Base-by-base conservation (phyloP, 805 yeast genomes). In the Torulaspora delbrueckii region DNA sequence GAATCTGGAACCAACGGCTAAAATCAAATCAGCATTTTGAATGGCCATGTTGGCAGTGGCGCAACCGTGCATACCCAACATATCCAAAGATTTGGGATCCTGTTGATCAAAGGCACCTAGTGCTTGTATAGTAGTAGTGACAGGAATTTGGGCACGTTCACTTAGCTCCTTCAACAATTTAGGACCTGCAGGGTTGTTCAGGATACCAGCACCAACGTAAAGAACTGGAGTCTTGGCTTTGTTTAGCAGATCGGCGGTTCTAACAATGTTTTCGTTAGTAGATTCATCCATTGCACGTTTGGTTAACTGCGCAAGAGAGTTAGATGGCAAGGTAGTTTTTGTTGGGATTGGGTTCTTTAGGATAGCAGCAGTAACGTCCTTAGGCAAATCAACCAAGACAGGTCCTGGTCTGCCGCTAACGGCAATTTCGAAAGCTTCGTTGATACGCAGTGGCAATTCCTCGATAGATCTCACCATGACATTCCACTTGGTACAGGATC, bases 401-500 rank as follows among this genome's bases (percentile, higher is more conserved):
- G 99, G 99, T 51, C 99, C 99, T 42, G 99, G 99, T 68, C 99
- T 82, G 39, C 99, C 99, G 47, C 86, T 71, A 35, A 86, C 84
- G 50, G 98, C 98, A 54, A 93, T 93, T 72, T 91, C 97, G 60
- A 93, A 93, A 23, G 98, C 98, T 72, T 93, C 99, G 67, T 93
- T 91, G 64, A 93, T 91, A 63, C 98, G 79, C 60, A 87, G 79
- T 51, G 99, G 99, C 56, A 93, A 75, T 70, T 93, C 99, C 44
- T 90, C 91, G 42, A 93, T 91, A 63, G 78, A 78, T 69, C 88
- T 93, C 48, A 93, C 97, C 99, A 93, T 93, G 32, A 90, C 97
- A 64, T 95, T 93, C 99, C 99, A 93, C 69, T 93, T 93, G 50
- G 99, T 89, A 75, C 99, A 93, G 6, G 96, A 82, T 65, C 99